Conservation (phyloP, 148 eudicot species). For the Drosera capensis region DNA sequence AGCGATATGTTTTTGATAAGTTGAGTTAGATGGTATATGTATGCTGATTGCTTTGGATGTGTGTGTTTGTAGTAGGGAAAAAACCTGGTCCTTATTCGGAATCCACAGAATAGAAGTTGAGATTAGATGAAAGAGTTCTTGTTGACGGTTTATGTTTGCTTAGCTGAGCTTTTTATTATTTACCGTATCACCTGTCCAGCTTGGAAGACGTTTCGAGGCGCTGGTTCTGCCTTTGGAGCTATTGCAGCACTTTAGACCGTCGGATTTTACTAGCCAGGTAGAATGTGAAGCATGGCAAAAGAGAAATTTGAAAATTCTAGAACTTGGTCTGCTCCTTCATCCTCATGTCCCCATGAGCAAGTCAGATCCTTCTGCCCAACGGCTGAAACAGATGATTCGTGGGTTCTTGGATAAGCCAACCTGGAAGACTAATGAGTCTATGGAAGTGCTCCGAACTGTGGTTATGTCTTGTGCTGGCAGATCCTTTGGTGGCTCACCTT, state of each 20-base stretch:
- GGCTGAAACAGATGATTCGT: constrained; percentile 47
- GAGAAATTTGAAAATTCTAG: constrained; percentile 67
- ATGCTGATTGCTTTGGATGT: not conserved
- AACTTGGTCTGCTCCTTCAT: constrained; percentile 70
- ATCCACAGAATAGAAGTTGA: too few species aligned
- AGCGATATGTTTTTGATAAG: too few species aligned
- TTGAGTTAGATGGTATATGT: not conserved
- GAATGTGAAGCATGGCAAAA: constrained; percentile 73
- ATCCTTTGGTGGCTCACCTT: constrained; percentile 49
- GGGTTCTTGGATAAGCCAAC: constrained; percentile 45
- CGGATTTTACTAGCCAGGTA: constrained; percentile 57
- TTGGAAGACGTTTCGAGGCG: constrained; percentile 68
- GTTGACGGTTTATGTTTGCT: too few species aligned
- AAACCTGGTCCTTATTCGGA: too few species aligned
- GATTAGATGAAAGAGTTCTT: too few species aligned
- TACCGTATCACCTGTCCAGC: constrained; percentile 40
- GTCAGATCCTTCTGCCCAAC: constrained; percentile 33
- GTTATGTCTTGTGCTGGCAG: constrained; percentile 66
- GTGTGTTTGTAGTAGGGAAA: not conserved
- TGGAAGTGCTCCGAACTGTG: constrained; percentile 38
- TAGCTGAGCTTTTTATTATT: not conserved
- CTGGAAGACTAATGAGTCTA: constrained; percentile 57
- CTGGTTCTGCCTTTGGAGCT: constrained; percentile 78
- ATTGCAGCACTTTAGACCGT: constrained; percentile 59
- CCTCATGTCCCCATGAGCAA: constrained; percentile 58